Percentiles rank a stretch among this genome's conserved stretches.
These are phyloP conservation scores for Cylindrotheca closterium DNA, from an alignment of 108 stramenopile genomes.

Conservation along the genomic window DNA sequence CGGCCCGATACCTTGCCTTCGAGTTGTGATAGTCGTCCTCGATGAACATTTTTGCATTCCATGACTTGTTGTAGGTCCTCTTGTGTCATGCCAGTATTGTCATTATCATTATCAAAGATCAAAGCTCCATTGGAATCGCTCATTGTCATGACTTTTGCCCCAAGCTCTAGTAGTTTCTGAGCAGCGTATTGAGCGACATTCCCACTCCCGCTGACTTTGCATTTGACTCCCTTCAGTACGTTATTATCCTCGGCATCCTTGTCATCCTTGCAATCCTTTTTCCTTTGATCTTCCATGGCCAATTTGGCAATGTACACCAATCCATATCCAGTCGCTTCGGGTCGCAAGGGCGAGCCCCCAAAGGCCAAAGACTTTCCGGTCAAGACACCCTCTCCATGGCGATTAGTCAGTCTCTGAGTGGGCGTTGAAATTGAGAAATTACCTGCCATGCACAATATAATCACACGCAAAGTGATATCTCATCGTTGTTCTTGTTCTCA, in stretches of 20 bases:
- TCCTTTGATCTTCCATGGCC: conserved; percentile 49
- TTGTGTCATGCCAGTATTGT: conserved; percentile 61
- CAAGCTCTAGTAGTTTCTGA: conserved; percentile 57
- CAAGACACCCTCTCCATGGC: conserved; percentile 69
- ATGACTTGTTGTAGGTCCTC: conserved; percentile 53
- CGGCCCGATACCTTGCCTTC: conserved; percentile 31
- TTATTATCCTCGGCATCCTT: conserved; percentile 10
- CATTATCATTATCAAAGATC: conserved; percentile 27
- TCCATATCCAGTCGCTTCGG: conserved; percentile 82
- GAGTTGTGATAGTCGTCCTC: conserved; percentile 49
- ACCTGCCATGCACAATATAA: no score
- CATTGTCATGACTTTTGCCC: conserved; percentile 83
- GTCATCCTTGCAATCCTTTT: no score
- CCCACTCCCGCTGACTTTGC: conserved; percentile 69
- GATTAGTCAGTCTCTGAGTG: conserved; percentile 43
- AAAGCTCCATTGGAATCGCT: conserved; percentile 84
- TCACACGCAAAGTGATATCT: no score
- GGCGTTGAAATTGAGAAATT: background rate
- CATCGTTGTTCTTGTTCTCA: background rate
- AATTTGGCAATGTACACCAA: conserved; percentile 69
- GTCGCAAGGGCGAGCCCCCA: conserved; percentile 68
- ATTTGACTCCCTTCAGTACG: conserved; percentile 52
- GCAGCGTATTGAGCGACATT: conserved; percentile 75
- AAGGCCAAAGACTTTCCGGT: conserved; percentile 70
- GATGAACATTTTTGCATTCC: conserved; percentile 53